Evolutionary conservation across 805 yeast species (phyloP).

Genomic region (Spathaspora boniae): DNA sequence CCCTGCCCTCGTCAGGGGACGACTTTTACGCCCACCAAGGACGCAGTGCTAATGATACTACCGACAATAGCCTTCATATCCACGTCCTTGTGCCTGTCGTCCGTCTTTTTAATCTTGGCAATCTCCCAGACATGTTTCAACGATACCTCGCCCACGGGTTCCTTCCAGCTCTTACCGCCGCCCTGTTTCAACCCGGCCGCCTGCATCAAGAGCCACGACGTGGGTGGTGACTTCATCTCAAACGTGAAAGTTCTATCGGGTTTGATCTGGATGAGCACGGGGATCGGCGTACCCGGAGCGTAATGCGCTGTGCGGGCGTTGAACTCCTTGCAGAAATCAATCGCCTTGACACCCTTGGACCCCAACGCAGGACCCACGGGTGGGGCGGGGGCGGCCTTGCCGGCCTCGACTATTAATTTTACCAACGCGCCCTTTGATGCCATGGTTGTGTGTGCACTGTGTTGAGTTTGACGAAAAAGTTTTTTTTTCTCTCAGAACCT

Average conservation of each 20-base stretch:
- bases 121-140: slow-evolving; percentile 92
- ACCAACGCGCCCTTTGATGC: slow-evolving; percentile 59
- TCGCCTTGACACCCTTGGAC: slow-evolving; percentile 97
- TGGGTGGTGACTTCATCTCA: slow-evolving; percentile 87
- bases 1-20: slow-evolving; percentile 26
- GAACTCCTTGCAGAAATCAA: slow-evolving; percentile 97
- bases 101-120: slow-evolving; percentile 89
- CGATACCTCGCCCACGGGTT: slow-evolving; percentile 60
- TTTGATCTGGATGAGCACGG: slow-evolving; percentile 75
- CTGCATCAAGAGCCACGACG: slow-evolving; percentile 78
- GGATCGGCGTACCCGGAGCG: slow-evolving; percentile 85
- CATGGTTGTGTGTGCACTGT: not conserved
- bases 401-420: slow-evolving; percentile 92
- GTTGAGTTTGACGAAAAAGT: not conserved
- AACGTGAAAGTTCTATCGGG: slow-evolving; percentile 92
- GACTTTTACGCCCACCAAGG: slow-evolving; percentile 80
- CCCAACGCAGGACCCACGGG: slow-evolving; percentile 99
- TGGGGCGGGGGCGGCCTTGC: slow-evolving; percentile 97
- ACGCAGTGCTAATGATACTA: slow-evolving; percentile 84
- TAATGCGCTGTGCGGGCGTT: slow-evolving; percentile 92
- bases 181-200: slow-evolving; percentile 84
- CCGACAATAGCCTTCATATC: slow-evolving; percentile 77
- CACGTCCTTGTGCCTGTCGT: slow-evolving; percentile 67
- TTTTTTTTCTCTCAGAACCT: slow-evolving; percentile 3
- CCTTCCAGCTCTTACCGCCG: slow-evolving; percentile 60